These are phyloP conservation scores for Violaceomyces palustris DNA, from an alignment of 1,284 basidiomycete species.

Conservation along the genomic window DNA sequence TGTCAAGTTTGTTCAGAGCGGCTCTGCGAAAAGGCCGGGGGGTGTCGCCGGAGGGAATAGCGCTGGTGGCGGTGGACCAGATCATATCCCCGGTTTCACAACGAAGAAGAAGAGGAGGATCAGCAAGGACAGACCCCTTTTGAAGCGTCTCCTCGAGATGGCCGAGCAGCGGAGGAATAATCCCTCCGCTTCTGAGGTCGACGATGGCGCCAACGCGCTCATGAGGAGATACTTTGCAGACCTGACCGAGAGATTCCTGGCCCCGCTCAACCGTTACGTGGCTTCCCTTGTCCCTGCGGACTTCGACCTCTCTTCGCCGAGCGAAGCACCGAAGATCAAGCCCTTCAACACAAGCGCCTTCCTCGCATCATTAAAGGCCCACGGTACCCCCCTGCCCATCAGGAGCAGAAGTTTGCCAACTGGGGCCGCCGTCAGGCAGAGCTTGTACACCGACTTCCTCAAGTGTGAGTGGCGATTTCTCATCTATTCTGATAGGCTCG, in stretches of 20 bases:
- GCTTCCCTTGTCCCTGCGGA: constrained; percentile 59
- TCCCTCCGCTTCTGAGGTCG: constrained; percentile 9
- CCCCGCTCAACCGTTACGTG: constrained; percentile 87
- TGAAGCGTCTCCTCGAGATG: constrained; percentile 60
- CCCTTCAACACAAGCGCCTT: constrained; percentile 76
- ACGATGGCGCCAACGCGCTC: constrained; percentile 56
- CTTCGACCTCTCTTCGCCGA: constrained; percentile 30
- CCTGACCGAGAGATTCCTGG: constrained; percentile 80
- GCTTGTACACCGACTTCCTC: constrained; percentile 45
- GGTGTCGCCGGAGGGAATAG: constrained; percentile 62
- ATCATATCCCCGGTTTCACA: constrained; percentile 53
- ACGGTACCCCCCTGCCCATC: constrained; percentile 58
- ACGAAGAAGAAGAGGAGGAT: constrained; percentile 78
- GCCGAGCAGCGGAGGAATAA: constrained; percentile 16
- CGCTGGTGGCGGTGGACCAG: constrained; percentile 38
- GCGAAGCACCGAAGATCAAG: constrained; percentile 50
- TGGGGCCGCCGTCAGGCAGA: constrained; percentile 29
- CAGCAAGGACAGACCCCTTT: constrained; percentile 71
- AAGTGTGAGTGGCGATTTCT: constrained; percentile 10
- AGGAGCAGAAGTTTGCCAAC: constrained; percentile 47
- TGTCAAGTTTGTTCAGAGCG: constrained; percentile 28
- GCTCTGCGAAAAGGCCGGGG: background rate
- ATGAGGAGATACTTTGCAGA: constrained; percentile 80
- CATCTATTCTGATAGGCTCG: background rate
- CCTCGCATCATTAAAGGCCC: constrained; percentile 71